Evolutionary conservation across 176 grass and related monocot genomes (phyloP), one percentile per base, ranked within the genome.

Genomic region (Lolium multiflorum): DNA sequence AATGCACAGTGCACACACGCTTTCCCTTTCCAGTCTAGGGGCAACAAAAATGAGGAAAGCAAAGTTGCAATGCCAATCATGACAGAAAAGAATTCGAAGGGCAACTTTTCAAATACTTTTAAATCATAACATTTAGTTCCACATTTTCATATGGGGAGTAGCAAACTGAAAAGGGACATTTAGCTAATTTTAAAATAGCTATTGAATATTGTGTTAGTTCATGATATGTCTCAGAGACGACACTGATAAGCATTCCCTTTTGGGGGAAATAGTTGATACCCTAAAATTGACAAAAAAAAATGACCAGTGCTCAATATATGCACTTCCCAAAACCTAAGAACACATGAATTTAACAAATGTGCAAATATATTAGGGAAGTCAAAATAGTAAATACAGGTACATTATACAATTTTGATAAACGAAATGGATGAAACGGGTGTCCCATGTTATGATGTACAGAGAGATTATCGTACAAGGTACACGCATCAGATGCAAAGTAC

Each of bases 1-100:
- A 62, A 65, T 74, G 78, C n/a, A 28, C n/a, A 71, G 26, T 74
- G 78, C 14, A 15, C n/a, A 57, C 70, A 69, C 22, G 31, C 35
- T 79, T 90, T 78, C 37, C 38, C 44, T 79, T 90, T 78, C 47
- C 57, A 83, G 18, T 67, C 75, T 5, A 44, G 37, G 41, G 63
- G 81, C 55, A 64, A 79, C 25, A 74, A 31, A 49, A 62, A n/a
- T 52, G 72, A 21, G 47, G 22, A 9, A 58, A 79, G 64, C 37
- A 49, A 73, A n/a, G 14, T 61, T 48, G 18, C 47, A 41, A 2
- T 64, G 17, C 6, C 24, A 86, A 90, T 72, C 28, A 83, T n/a
- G 11, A 62, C 12, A 71, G 4, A 8, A 25, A 78, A 51, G 2
- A 63, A 2, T 49, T 60, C 26, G 28, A 82, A 22, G 54, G 15